Conservation (phyloP, 768 basidiomycete genomes). For the Mycena latifolia region DNA sequence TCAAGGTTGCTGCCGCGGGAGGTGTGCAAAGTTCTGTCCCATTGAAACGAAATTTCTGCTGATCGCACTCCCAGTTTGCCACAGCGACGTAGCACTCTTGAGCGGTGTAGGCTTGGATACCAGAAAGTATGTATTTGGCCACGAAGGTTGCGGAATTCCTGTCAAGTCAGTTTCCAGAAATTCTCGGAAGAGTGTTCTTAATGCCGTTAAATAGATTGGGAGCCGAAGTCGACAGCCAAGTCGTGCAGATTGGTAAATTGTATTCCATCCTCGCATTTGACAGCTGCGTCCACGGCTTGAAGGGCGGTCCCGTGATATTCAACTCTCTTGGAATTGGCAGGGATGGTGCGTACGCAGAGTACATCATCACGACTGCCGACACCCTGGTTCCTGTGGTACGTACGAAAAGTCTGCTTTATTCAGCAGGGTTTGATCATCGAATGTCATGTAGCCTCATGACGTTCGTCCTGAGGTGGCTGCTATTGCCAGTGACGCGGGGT, state of each 20-base stretch:
- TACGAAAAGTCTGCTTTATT: background rate
- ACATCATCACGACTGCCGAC: constrained; percentile 20
- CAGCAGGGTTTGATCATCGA: background rate
- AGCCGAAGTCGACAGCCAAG: constrained; percentile 23
- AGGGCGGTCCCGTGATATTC: constrained; percentile 6
- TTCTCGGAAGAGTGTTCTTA: background rate
- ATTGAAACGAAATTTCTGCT: background rate
- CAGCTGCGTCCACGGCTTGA: constrained; percentile 18
- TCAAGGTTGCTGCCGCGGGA: constrained; percentile 8
- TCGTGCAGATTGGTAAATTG: constrained; percentile 8
- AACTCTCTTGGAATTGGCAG: constrained; percentile 22
- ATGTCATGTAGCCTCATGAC: constrained; percentile 26
- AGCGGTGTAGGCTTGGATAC: background rate
- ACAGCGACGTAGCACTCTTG: background rate
- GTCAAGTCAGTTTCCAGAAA: background rate
- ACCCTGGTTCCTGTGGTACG: constrained; percentile 32
- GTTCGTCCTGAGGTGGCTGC: constrained; percentile 31
- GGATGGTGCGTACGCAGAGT: constrained; percentile 35
- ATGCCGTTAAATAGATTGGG: constrained; percentile 22
- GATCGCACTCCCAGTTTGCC: background rate
- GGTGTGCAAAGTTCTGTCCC: background rate
- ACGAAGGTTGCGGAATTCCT: constrained; percentile 12
- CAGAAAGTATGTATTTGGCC: constrained; percentile 1
- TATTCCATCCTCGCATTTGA: constrained; percentile 24
- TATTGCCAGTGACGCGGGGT: constrained; percentile 33